Evolutionary conservation across 371 early-diverging fungal species (phyloP).

Genomic region (Syncephalastrum monosporum): DNA sequence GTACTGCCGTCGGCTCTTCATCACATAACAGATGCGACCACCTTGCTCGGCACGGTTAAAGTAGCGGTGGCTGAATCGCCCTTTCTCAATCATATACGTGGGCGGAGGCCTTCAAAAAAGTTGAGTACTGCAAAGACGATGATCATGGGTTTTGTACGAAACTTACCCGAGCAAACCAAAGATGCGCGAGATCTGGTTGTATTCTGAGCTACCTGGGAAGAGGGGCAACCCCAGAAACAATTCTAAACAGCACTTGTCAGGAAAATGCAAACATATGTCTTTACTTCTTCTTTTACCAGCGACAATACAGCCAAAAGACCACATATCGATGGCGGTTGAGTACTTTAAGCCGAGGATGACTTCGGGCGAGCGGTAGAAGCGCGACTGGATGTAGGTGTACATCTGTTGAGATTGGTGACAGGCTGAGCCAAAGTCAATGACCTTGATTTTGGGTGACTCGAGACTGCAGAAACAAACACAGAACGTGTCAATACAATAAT

Average conservation of each 20-base stretch:
- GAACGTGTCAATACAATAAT: not conserved
- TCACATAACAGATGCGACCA: constrained; percentile 50
- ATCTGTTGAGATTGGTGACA: constrained; percentile 89
- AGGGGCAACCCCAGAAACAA: constrained; percentile 89
- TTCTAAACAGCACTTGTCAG: constrained; percentile 50
- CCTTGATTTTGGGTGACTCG: constrained; percentile 88
- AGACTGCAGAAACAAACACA: constrained; percentile 39
- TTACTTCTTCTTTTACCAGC: too few species aligned
- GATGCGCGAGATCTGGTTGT: constrained; percentile 90
- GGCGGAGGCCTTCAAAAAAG: constrained; percentile 51
- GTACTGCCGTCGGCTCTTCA: constrained; percentile 83
- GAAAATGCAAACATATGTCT: not conserved
- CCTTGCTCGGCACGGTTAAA: constrained; percentile 61
- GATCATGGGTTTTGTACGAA: not conserved
- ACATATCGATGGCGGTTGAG: constrained; percentile 96
- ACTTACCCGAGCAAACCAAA: constrained; percentile 84
- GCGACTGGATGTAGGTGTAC: constrained; percentile 96
- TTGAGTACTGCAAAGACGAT: not conserved
- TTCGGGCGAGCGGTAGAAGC: constrained; percentile 98
- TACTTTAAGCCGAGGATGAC: constrained; percentile 92
- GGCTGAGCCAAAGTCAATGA: constrained; percentile 99
- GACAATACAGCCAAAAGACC: constrained; percentile 98
- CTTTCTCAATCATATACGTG: constrained; percentile 80
- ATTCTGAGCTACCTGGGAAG: constrained; percentile 97
- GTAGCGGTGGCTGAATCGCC: constrained; percentile 73